Percentiles rank a stretch among this genome's conserved stretches.
Evolutionary conservation across 176 grass and related monocot species (phyloP).

Genomic region (Miscanthus lutarioriparius): DNA sequence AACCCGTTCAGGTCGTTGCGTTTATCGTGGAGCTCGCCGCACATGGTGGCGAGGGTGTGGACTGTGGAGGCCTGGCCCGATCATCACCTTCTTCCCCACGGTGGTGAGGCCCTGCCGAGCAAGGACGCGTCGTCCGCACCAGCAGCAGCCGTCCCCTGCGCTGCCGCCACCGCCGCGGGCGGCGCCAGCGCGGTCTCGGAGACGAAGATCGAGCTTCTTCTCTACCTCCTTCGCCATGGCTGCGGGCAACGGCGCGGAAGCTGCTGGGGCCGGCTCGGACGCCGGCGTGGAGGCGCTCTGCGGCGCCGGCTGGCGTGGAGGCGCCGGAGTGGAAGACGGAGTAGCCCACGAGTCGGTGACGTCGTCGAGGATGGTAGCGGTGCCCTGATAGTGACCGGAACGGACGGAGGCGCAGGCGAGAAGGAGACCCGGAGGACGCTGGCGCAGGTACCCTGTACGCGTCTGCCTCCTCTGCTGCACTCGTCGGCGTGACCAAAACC

Average conservation of each 20-base stretch:
- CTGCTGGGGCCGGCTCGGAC: not conserved
- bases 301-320: not conserved
- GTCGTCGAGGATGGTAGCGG: not conserved
- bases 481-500: too few species aligned
- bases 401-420: not conserved
- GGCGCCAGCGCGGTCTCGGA: constrained; percentile 39
- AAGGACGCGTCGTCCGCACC: not conserved
- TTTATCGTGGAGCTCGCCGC: too few species aligned
- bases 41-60: too few species aligned
- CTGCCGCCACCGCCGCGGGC: not conserved
- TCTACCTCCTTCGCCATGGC: constrained; percentile 43
- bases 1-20: too few species aligned
- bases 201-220: constrained; percentile 44
- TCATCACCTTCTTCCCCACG: too few species aligned
- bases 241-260: not conserved
- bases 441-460: not conserved
- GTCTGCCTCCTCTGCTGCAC: too few species aligned
- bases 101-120: too few species aligned
- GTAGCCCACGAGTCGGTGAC: not conserved
- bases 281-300: not conserved
- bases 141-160: not conserved
- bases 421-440: not conserved
- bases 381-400: not conserved
- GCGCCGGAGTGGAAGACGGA: too few species aligned
- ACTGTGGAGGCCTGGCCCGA: too few species aligned